A percentile compares a stretch with the other conserved stretches of the same genome.
These are phyloP conservation scores for Triticum turgidum DNA, from an alignment of 176 grass and related monocot species.

Conservation along the genomic window DNA sequence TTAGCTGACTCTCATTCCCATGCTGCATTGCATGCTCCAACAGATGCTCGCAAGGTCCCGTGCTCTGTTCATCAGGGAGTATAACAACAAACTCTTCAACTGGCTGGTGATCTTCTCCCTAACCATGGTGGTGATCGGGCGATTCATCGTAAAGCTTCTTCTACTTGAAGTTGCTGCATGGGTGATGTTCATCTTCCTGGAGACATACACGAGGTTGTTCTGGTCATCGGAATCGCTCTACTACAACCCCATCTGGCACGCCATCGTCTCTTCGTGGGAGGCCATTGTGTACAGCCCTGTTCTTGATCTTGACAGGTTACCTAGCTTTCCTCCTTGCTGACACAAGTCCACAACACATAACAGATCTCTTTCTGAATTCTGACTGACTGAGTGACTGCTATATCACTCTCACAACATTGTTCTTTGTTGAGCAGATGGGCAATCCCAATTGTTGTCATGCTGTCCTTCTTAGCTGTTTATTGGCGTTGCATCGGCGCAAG, in stretches of 20 bases:
- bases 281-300: constrained; percentile 80
- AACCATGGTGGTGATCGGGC: constrained; percentile 72
- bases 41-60: constrained; percentile 69
- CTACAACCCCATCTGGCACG: constrained; percentile 85
- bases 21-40: constrained; percentile 28
- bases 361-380: background rate
- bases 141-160: constrained; percentile 79
- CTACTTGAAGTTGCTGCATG: constrained; percentile 78
- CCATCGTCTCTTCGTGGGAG: constrained; percentile 80
- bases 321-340: background rate
- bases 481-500: constrained; percentile 80
- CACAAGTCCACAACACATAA: background rate
- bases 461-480: constrained; percentile 48
- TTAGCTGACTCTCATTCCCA: constrained; percentile 18
- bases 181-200: constrained; percentile 85
- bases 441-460: constrained; percentile 51
- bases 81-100: constrained; percentile 88
- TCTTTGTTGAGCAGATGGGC: constrained; percentile 69
- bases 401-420: background rate
- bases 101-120: constrained; percentile 84
- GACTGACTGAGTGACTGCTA: background rate
- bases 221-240: constrained; percentile 85
- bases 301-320: constrained; percentile 88
- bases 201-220: constrained; percentile 87
- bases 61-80: constrained; percentile 83